Conservation (phyloP, 768 basidiomycete genomes). For the Boletus pseudo-olivaceus region DNA sequence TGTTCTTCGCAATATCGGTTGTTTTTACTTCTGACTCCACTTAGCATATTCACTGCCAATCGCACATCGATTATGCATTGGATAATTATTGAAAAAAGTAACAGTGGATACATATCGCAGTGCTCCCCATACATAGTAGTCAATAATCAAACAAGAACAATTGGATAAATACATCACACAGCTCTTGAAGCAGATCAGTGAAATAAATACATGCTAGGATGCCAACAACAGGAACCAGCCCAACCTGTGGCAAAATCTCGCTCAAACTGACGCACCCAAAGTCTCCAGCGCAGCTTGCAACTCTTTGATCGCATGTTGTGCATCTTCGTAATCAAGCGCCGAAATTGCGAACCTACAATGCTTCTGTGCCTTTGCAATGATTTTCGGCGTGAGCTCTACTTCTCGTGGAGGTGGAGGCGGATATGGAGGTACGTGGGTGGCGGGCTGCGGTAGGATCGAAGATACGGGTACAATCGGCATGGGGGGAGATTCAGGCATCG, state of each 20-base stretch:
- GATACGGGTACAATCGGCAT: conserved; percentile 5
- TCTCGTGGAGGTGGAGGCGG: conserved; percentile 20
- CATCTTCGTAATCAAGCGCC: conserved; percentile 94
- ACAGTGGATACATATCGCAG: conserved; percentile 2
- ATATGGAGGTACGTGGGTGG: conserved; percentile 14
- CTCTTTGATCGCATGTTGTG: conserved; percentile 81
- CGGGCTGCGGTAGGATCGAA: neutral
- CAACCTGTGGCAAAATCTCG: neutral
- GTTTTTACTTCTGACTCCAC: neutral
- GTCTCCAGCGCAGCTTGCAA: conserved; percentile 68
- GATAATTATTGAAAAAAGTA: neutral
- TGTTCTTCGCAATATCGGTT: neutral
- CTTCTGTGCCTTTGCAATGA: conserved; percentile 79
- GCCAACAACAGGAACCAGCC: conserved; percentile 3
- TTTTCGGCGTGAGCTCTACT: conserved; percentile 55
- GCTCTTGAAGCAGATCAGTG: neutral
- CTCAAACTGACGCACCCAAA: conserved; percentile 48
- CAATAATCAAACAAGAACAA: neutral
- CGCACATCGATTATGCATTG: neutral
- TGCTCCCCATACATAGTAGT: neutral
- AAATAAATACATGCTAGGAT: conserved; percentile 8
- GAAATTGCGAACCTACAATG: conserved; percentile 92
- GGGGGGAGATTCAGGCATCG: conserved; percentile 21
- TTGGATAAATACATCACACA: neutral
- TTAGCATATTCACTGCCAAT: neutral